Evolutionary conservation across 108 stramenopile genomes (phyloP), one percentile per base, ranked within the genome.

Genomic region (Aureococcus anophagefferens): DNA sequence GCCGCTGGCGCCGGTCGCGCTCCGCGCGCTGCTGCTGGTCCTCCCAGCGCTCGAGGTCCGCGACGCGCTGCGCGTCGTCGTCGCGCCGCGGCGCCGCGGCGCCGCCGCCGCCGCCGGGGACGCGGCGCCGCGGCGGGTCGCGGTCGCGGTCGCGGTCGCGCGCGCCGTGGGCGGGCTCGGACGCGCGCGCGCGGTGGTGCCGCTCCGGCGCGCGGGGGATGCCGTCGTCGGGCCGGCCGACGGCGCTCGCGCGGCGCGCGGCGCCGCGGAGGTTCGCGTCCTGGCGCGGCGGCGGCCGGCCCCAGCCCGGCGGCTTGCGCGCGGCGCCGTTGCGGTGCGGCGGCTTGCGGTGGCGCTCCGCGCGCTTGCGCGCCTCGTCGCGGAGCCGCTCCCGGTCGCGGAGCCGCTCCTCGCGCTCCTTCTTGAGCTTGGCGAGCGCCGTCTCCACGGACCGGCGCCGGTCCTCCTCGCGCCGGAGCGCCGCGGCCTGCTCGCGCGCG

Each of bases 401-500:
- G 32, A 64, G 33, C 35, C 73, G 62, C 35, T 34, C 66, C 68
- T 66, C 67, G 0, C 81, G n/a, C 69, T 81, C 81, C 69, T 67
- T 21, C 16, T 74, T 44, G 9, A 81, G 69, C 46, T 74, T 75
- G 4, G 66, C 64, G 51, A 84, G 72, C 31, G 83, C 83, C 17
- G 62, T 30, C 77, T 84, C 79, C 28, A 81, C 83, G 33, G 74
- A 63, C 5, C 37, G 30, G 31, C 51, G 35, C 35, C 69, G 35
- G 62, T 84, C 83, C 36, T 76, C 67, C 69, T 84, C 83, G 5
- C 80, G 65, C 4, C 33, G 30, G 13, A 84, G 71, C 11, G 80
- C 80, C 17, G 15, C 46, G 17, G 30, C 30, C 40, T 79, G 80
- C 29, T 84, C 83, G 11, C 66, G 30, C 5, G 77, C 68, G n/a